Percentiles rank a stretch among this genome's conserved stretches.
These are phyloP conservation scores for Barnettozyma salicaria DNA, from an alignment of 805 yeast genomes.

Conservation along the genomic window DNA sequence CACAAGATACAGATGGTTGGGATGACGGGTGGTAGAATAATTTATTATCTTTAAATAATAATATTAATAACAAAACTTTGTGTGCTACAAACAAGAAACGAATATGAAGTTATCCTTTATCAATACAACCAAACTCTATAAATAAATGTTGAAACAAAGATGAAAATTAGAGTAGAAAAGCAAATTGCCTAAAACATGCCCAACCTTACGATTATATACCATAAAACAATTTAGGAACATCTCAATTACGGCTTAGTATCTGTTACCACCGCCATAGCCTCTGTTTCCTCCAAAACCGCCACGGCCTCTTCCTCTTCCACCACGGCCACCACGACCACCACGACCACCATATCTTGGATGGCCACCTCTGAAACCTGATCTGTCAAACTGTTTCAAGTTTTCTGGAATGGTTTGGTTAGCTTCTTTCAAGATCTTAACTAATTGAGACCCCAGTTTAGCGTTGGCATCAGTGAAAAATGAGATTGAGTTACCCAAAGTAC, in stretches of 20 bases:
- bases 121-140: not conserved
- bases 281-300: conserved; percentile 13
- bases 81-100: not conserved
- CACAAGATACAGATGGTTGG: conserved; percentile 37
- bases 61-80: not conserved
- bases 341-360: conserved; percentile 41
- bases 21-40: conserved; percentile 38
- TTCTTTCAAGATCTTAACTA: conserved; percentile 86
- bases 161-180: not conserved
- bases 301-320: conserved; percentile 29
- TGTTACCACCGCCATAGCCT: conserved; percentile 18
- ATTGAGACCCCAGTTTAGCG: conserved; percentile 82
- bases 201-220: no score
- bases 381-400: conserved; percentile 68
- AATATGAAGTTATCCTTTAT: not conserved
- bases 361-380: conserved; percentile 64
- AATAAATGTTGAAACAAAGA: not conserved
- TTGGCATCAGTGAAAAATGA: conserved; percentile 89
- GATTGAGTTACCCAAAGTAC: conserved; percentile 90
- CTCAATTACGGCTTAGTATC: conserved; percentile 6
- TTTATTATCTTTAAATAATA: not conserved
- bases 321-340: conserved; percentile 29
- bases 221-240: not conserved
- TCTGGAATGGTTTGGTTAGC: conserved; percentile 90
- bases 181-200: no score